Conservation (phyloP, 1,284 basidiomycete species). For the Cystobasidium slooffiae region DNA sequence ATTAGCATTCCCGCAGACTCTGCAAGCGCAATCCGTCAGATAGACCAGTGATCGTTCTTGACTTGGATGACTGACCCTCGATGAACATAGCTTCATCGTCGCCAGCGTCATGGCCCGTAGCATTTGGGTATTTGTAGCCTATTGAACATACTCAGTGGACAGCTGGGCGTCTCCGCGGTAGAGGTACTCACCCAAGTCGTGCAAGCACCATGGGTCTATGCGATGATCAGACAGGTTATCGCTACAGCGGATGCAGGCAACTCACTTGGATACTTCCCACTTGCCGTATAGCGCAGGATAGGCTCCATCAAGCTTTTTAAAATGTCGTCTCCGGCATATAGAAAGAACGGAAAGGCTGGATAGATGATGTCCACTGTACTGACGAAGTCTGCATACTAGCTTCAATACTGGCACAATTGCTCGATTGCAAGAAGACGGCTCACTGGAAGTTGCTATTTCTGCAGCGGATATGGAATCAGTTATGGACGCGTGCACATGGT, state of each 20-base stretch:
- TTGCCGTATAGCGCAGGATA: slow-evolving; percentile 6
- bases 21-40: neutral
- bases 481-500: neutral
- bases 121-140: slow-evolving; percentile 1
- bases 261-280: slow-evolving; percentile 15
- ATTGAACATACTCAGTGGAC: neutral
- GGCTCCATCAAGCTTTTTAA: slow-evolving; percentile 50
- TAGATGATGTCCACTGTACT: slow-evolving; percentile 59
- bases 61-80: neutral
- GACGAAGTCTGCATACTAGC: neutral
- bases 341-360: slow-evolving; percentile 68
- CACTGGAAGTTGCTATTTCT: slow-evolving; percentile 45
- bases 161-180: neutral
- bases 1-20: slow-evolving; percentile 53
- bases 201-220: neutral
- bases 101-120: neutral
- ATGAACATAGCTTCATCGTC: slow-evolving; percentile 3
- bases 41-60: neutral
- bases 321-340: slow-evolving; percentile 65
- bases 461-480: neutral
- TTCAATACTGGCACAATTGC: neutral
- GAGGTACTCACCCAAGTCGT: neutral
- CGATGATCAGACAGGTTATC: neutral
- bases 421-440: neutral
- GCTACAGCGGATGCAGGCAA: slow-evolving; percentile 11